Base-by-base conservation (phyloP, 1,284 basidiomycete genomes). In the Moesziomyces sp. region DNA sequence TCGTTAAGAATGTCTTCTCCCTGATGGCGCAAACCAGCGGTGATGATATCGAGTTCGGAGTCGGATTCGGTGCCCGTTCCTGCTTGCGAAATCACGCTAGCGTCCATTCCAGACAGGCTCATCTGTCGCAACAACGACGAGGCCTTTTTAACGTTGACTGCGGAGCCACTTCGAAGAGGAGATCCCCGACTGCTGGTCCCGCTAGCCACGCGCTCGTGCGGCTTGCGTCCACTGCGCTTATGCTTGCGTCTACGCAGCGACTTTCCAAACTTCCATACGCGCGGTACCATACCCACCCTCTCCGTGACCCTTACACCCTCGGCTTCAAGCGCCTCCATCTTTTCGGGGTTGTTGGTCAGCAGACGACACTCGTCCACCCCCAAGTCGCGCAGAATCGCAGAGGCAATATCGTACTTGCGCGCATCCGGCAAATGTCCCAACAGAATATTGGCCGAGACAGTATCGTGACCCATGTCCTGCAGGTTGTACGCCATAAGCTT, bases 401-500 rank as follows among this genome's bases (percentile, higher is more conserved):
- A 91, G 0, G 96, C 95, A 59, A 99, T 88, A 74, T 92, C 93
- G 86, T 99, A 99, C 47, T 91, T 91, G 38, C 97, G 88, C 85
- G 97, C 93, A 85, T 99, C 97, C 5, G 97, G 95, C 60, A 90
- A 88, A 84, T 97, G 93, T 2, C 97, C 97, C 24, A 99, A 90
- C 87, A 98, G 88, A 46, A 99, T 87, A 85, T 99, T 99, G 46
- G 97, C 97, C 9, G 92, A 91, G 75, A 99, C 97, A 3, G 97
- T 99, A 86, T 99, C 97, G 83, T 98, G 93, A 0, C 97, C 97
- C 58, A 99, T 87, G 84, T 99, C 97, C 84, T 99, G 97, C 30
- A 99, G 87, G 83, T 99, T 99, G 87, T 99, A 99, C 13, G 97
- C 97, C 52, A 93, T 90, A 63, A 99, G 92, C 85, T 99, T 99